Evolutionary conservation across 2,329 filamentous ascomycete genomes (phyloP).

Genomic region (Aspergillus fumigatus): DNA sequence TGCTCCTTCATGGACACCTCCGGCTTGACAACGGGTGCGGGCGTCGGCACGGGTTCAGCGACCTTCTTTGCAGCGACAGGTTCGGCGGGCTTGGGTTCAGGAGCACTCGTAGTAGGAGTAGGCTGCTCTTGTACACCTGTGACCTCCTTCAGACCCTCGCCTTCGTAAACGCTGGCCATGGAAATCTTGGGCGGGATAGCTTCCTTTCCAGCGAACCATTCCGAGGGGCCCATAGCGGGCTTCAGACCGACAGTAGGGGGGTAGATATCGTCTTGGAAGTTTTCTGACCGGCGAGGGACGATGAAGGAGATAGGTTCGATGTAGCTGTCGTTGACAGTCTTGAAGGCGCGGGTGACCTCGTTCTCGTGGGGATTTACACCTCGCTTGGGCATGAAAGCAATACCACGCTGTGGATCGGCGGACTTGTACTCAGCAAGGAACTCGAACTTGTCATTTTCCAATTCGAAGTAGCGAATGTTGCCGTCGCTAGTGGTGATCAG

Average conservation of each 20-base stretch:
- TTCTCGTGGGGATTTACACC: slow-evolving; percentile 97
- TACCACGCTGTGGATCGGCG: slow-evolving; percentile 85
- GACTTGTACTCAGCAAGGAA: slow-evolving; percentile 97
- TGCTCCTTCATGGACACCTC: slow-evolving; percentile 76
- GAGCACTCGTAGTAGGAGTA: slow-evolving; percentile 29
- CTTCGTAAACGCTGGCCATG: slow-evolving; percentile 86
- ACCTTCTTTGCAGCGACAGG: slow-evolving; percentile 31
- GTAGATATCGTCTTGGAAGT: slow-evolving; percentile 96
- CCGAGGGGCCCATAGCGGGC: slow-evolving; percentile 70
- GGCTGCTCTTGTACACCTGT: slow-evolving; percentile 39
- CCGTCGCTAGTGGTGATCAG: slow-evolving; percentile 63
- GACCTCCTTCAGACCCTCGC: slow-evolving; percentile 73
- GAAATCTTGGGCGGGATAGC: slow-evolving; percentile 87
- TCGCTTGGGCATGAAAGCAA: slow-evolving; percentile 91
- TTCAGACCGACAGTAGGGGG: slow-evolving; percentile 77
- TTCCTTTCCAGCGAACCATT: slow-evolving; percentile 85
- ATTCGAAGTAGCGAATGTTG: slow-evolving; percentile 98
- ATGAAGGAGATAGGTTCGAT: slow-evolving; percentile 98
- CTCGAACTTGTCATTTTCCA: slow-evolving; percentile 98
- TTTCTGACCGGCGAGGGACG: slow-evolving; percentile 86
- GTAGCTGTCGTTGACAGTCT: slow-evolving; percentile 91
- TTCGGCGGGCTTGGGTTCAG: slow-evolving; percentile 43
- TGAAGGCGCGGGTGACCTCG: slow-evolving; percentile 91
- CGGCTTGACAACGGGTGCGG: slow-evolving; percentile 40
- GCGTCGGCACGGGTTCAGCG: slow-evolving; percentile 26